Evolutionary conservation across 352 stramenopile species (phyloP), one percentile per base, ranked within the genome.

Genomic region (Pythium dissimile): DNA sequence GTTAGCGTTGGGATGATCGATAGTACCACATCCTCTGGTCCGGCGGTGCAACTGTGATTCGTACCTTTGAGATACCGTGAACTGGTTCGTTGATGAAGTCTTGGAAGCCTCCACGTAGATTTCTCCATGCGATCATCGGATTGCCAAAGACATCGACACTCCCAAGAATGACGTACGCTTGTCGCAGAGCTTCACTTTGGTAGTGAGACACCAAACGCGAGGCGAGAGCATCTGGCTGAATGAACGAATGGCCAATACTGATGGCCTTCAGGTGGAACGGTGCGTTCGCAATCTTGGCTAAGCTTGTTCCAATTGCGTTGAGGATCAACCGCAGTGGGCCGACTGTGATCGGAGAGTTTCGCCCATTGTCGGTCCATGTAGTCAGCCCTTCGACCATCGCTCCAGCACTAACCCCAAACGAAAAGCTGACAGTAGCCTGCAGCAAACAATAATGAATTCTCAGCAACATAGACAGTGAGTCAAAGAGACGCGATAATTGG

Each of bases 71-170:
- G 56, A 92, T 86, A 8, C 86, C 86, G 46, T 91, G 77, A 5
- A 83, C 75, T 31, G 86, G 86, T 34, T 95, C 84, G 10, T 78
- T 84, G 31, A 95, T 79, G 39, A 95, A 95, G 27, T 93, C 77
- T 32, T 86, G 76, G 51, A 95, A 88, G 2, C 86, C 86, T 32
- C 71, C 77, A 46, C 78, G 79, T 32, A 95, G 32, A 42, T 95
- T 95, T 34, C 86, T 83, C 86, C 86, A 95, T 37, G 84, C 86
- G 51, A 94, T 85, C 75, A 95, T 90, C 11, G 86, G 86, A 55
- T 95, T 95, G 38, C 86, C 86, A 5, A 95, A 69, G 15, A 95
- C 84, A 39, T 95, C 86, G 24, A 95, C 86, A 66, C 83, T 93
- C 28, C 86, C 86, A 1, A 95, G 61, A 35, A 95, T 92, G 28